phyloP scores from a whole-genome alignment of 257 asterid species.

The Lycium ferocissimum region DNA sequence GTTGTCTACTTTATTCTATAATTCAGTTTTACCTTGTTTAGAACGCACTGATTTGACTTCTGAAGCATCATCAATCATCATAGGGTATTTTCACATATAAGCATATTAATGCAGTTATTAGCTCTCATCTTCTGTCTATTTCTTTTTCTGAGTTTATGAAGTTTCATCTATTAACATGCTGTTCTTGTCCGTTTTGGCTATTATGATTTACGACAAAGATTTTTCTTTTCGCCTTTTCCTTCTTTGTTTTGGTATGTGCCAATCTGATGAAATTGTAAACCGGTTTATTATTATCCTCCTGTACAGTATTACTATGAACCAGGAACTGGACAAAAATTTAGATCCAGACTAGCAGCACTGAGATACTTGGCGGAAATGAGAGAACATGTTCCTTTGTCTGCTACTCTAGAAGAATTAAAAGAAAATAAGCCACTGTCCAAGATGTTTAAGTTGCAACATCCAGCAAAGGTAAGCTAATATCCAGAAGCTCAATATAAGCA shows the following conservation, averaged over 20 bases:
- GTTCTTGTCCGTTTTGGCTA: not conserved
- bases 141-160: not conserved
- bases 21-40: not conserved
- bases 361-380: constrained; percentile 28
- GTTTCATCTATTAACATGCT: constrained; percentile 5
- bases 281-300: constrained; percentile 28
- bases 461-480: constrained; percentile 49
- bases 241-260: not conserved
- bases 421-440: constrained; percentile 64
- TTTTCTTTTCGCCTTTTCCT: not conserved
- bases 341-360: too few relatives aligned
- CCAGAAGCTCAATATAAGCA: not conserved
- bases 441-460: constrained; percentile 55
- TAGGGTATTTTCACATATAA: not conserved
- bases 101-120: constrained; percentile 1
- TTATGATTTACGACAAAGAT: not conserved
- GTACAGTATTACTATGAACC: constrained; percentile 84
- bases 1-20: not conserved
- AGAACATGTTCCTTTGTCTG: constrained; percentile 58
- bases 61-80: not conserved
- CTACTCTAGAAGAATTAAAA: constrained; percentile 53
- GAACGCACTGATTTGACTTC: not conserved
- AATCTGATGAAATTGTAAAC: not conserved
- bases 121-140: not conserved
- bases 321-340: constrained; percentile 21